Base-by-base conservation (phyloP, 805 yeast genomes). In the Candida maltosa region DNA sequence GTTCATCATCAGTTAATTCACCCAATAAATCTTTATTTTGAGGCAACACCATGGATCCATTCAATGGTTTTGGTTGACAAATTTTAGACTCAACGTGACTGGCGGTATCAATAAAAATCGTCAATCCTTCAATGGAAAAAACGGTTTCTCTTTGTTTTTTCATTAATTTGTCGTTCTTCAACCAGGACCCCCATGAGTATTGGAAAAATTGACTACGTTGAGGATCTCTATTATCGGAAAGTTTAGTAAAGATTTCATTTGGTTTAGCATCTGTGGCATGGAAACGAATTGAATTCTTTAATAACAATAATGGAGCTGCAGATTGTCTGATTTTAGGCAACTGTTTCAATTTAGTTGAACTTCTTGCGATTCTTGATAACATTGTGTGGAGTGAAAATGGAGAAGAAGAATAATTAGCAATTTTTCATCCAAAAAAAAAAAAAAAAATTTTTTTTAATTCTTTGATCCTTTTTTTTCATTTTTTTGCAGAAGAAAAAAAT, bases 151-250 rank as follows among this genome's bases (percentile, higher is more conserved):
- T 78, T 47, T 77, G 78, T 11, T 71, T 77, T 51, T 86, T 83
- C 56, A 93, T 89, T 21, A 59, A 60, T 37, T 70, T 73, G 55
- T 93, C 96, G 53, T 91, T 77, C 44, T 72, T 76, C 49, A 89
- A 65, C 97, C 97, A 91, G 5, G 95, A 75, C 31, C 98, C 98
- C 95, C 97, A 91, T 3, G 93, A 70, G 56, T 88, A 91, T 48
- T 83, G 78, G 69, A 87, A 91, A 52, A 93, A 86, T 28, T 77
- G 69, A 37, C 73, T 75, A 58, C 89, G 72, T 32, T 77, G 64
- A 8, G 87, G 87, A 52, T 83, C 89, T 26, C 69, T 60, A 37
- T 76, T 75, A 48, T 82, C 83, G 19, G 73, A 59, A 16, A 83
- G 51, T 40, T 70, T 70, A 35, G 89, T 83, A 52, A 54, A 67